Evolutionary conservation across 306 rosid genomes (phyloP).

Genomic region (Prunus mira): DNA sequence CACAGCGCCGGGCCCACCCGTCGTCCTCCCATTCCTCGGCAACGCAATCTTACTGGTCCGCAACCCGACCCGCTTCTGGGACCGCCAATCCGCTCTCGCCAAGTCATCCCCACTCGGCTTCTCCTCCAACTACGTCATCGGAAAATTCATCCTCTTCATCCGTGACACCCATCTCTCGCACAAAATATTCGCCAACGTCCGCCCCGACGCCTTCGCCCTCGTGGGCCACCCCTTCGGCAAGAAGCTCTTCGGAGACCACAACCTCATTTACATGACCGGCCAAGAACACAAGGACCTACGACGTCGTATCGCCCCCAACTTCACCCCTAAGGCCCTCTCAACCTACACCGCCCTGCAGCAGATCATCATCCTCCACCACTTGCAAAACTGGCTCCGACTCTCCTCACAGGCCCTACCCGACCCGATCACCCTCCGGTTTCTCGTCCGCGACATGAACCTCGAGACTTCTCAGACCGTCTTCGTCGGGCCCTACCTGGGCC

Average conservation of each 20-base stretch:
- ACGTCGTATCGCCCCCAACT: slow-evolving; percentile 81
- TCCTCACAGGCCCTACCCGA: not conserved
- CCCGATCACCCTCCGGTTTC: slow-evolving; percentile 44
- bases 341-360: slow-evolving; percentile 79
- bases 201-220: slow-evolving; percentile 63
- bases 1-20: slow-evolving; percentile 54
- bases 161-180: slow-evolving; percentile 78
- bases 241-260: slow-evolving; percentile 85
- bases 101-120: slow-evolving; percentile 48
- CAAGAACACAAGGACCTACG: slow-evolving; percentile 82
- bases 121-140: slow-evolving; percentile 74
- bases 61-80: slow-evolving; percentile 74
- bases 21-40: slow-evolving; percentile 67
- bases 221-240: slow-evolving; percentile 93
- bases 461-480: slow-evolving; percentile 82
- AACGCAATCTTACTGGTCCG: slow-evolving; percentile 60
- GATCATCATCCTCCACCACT: slow-evolving; percentile 59
- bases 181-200: slow-evolving; percentile 76
- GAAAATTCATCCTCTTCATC: slow-evolving; percentile 68
- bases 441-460: slow-evolving; percentile 77
- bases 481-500: slow-evolving; percentile 70
- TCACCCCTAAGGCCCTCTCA: slow-evolving; percentile 71
- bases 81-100: slow-evolving; percentile 49
- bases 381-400: slow-evolving; percentile 48
- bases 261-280: slow-evolving; percentile 83